Percentiles rank a stretch among this genome's conserved stretches.
Evolutionary conservation across 2,329 filamentous ascomycete species (phyloP).

Genomic region (Paramyrothecium roridum): DNA sequence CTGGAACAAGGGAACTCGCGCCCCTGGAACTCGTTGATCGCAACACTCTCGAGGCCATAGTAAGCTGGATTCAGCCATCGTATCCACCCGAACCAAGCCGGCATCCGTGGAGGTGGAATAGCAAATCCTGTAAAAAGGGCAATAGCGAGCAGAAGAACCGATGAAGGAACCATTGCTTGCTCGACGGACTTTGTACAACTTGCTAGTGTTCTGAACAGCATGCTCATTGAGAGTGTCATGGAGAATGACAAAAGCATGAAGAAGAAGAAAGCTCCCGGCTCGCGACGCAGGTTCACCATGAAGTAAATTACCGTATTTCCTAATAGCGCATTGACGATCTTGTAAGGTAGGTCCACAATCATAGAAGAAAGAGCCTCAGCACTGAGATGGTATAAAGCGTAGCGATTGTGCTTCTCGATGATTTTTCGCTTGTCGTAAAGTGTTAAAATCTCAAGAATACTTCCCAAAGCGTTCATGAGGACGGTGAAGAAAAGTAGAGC

Average conservation of each 20-base stretch:
- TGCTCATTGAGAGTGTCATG: conserved; percentile 60
- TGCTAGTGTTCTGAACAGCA: conserved; percentile 49
- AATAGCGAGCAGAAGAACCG: conserved; percentile 29
- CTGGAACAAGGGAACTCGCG: conserved; percentile 43
- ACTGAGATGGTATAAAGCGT: conserved; percentile 29
- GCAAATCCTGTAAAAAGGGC: conserved; percentile 49
- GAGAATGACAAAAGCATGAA: conserved; percentile 44
- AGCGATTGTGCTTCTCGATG: conserved; percentile 21
- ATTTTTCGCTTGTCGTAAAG: conserved; percentile 18
- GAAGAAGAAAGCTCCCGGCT: conserved; percentile 41
- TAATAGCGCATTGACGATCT: conserved; percentile 26
- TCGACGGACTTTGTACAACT: conserved; percentile 21
- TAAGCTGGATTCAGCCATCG: conserved; percentile 61
- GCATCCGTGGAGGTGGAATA: conserved; percentile 44
- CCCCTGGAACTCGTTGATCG: conserved; percentile 58
- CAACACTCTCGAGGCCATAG: conserved; percentile 61
- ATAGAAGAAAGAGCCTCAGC: conserved; percentile 17
- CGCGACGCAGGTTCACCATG: conserved; percentile 33
- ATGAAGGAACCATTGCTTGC: conserved; percentile 24
- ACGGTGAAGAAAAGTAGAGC: conserved; percentile 24
- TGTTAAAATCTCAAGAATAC: conserved; percentile 17
- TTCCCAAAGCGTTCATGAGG: conserved; percentile 28
- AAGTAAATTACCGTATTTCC: conserved; percentile 54
- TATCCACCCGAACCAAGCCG: conserved; percentile 49
- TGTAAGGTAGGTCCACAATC: conserved; percentile 34